Conservation (phyloP, 257 asterid genomes). For the Leonotis leonurus region DNA sequence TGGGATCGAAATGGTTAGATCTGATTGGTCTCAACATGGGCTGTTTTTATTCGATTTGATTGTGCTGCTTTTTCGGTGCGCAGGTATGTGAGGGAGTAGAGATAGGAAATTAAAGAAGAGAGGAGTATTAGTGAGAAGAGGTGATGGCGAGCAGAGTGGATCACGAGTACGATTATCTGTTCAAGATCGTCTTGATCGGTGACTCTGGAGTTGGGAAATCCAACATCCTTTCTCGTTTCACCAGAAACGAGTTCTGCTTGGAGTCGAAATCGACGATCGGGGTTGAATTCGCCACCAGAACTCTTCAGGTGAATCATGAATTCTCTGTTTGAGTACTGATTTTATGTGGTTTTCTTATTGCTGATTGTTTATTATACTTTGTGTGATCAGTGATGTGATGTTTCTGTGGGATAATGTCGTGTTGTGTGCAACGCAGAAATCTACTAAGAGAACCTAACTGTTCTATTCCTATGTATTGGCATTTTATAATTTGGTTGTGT, state of each 20-base stretch:
- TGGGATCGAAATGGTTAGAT: conserved; percentile 18
- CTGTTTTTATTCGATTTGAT: background rate
- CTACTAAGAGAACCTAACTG: too few relatives aligned
- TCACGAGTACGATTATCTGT: conserved; percentile 35
- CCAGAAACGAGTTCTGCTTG: conserved; percentile 34
- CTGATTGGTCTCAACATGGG: conserved; percentile 7
- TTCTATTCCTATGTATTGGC: background rate
- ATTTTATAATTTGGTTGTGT: background rate
- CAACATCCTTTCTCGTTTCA: conserved; percentile 34
- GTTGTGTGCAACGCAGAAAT: too few relatives aligned
- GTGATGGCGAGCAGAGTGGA: conserved; percentile 34
- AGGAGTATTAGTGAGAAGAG: background rate
- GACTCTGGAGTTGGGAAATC: conserved; percentile 36
- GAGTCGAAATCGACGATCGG: conserved; percentile 37
- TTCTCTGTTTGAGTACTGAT: background rate
- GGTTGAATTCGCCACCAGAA: conserved; percentile 33
- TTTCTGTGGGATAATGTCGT: background rate
- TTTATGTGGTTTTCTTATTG: background rate
- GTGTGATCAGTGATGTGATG: background rate
- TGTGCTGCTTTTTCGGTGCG: background rate
- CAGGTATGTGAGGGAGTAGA: conserved; percentile 32
- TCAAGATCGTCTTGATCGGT: conserved; percentile 34
- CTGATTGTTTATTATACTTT: background rate
- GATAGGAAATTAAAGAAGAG: background rate
- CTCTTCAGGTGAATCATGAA: conserved; percentile 24